Evolutionary conservation across 2,329 filamentous ascomycete genomes (phyloP).

Genomic region (Xylariaceae sp.): DNA sequence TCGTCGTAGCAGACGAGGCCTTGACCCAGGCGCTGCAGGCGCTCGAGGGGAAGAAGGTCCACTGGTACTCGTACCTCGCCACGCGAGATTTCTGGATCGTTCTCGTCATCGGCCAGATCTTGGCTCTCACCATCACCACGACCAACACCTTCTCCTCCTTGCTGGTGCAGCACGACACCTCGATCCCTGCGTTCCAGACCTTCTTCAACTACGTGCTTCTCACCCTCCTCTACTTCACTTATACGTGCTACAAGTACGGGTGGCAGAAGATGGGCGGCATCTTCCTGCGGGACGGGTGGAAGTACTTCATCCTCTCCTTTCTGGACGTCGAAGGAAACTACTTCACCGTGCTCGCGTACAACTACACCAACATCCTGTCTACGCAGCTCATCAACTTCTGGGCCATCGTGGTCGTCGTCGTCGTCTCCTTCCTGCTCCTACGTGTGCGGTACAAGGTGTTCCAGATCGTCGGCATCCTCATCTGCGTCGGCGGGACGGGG

Average conservation of each 20-base stretch:
- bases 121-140: conserved; percentile 83
- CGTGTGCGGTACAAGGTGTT: conserved; percentile 83
- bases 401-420: conserved; percentile 89
- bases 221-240: conserved; percentile 72
- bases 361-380: conserved; percentile 84
- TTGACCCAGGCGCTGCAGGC: conserved; percentile 48
- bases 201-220: conserved; percentile 92
- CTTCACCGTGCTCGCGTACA: conserved; percentile 92
- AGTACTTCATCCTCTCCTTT: conserved; percentile 88
- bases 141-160: conserved; percentile 88
- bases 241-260: conserved; percentile 76
- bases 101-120: conserved; percentile 72
- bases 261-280: conserved; percentile 62
- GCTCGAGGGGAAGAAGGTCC: conserved; percentile 48
- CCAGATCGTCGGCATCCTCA: conserved; percentile 79
- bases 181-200: conserved; percentile 90
- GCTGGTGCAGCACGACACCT: conserved; percentile 60
- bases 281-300: conserved; percentile 73
- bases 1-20: conserved; percentile 29
- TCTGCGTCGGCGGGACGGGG: conserved; percentile 88
- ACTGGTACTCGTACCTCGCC: conserved; percentile 69
- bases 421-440: conserved; percentile 76
- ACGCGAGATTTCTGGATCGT: conserved; percentile 87
- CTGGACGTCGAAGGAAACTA: conserved; percentile 96
- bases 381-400: conserved; percentile 98